These are phyloP conservation scores for Articulospora tetracladia DNA, from an alignment of 495 filamentous ascomycete species.

Conservation along the genomic window DNA sequence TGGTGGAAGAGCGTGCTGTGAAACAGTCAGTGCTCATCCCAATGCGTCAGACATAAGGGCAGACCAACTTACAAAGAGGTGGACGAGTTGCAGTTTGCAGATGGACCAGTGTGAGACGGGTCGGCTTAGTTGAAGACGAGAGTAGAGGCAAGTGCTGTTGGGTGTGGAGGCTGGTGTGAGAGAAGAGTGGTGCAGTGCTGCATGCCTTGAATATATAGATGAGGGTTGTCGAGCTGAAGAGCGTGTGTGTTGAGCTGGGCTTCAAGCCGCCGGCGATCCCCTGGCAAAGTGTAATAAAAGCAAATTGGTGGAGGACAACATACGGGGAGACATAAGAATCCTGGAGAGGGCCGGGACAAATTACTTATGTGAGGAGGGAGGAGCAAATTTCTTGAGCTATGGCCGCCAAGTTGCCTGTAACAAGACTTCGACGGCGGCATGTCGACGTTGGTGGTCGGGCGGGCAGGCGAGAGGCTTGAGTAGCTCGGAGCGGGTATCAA, in stretches of 20 bases:
- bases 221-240: background rate
- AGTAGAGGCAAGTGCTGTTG: background rate
- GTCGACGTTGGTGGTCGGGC: slow-evolving; percentile 8
- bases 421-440: slow-evolving; percentile 10
- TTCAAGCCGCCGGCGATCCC: slow-evolving; percentile 4
- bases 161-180: background rate
- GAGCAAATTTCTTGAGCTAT: slow-evolving; percentile 13
- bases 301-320: slow-evolving; percentile 10
- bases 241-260: background rate
- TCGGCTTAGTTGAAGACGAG: background rate
- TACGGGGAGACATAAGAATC: background rate
- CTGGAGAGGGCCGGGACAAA: slow-evolving; percentile 4
- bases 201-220: slow-evolving; percentile 22
- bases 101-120: background rate
- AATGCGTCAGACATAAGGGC: background rate
- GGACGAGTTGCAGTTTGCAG: background rate
- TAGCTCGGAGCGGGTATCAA: slow-evolving; percentile 9
- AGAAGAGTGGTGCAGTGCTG: slow-evolving; percentile 7
- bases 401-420: slow-evolving; percentile 20
- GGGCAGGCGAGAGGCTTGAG: background rate
- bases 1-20: background rate
- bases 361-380: slow-evolving; percentile 19
- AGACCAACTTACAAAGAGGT: background rate
- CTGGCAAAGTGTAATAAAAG: slow-evolving; percentile 17
- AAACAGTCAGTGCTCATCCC: background rate